Conservation (phyloP, 2,329 filamentous ascomycete species). For the Colletotrichum sp. region DNA sequence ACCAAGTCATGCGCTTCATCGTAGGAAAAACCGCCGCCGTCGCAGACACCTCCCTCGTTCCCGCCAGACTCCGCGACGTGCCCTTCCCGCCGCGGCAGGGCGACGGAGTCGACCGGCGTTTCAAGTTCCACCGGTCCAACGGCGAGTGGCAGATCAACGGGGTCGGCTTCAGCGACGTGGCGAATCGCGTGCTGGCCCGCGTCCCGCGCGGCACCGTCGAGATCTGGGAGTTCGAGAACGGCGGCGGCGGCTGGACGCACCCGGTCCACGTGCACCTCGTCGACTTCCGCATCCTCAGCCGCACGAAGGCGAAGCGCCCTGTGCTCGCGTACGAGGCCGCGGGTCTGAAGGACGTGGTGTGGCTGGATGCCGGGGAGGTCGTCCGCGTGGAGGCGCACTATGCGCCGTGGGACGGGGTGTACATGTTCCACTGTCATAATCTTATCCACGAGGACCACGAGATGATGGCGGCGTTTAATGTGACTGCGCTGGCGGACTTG, state of each 20-base stretch:
- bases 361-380: slow-evolving; percentile 55
- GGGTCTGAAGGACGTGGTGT: slow-evolving; percentile 63
- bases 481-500: slow-evolving; percentile 38
- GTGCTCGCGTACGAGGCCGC: slow-evolving; percentile 58
- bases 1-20: slow-evolving; percentile 57
- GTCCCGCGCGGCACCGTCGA: slow-evolving; percentile 51
- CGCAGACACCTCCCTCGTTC: slow-evolving; percentile 39
- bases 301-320: slow-evolving; percentile 43
- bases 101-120: slow-evolving; percentile 44
- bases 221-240: slow-evolving; percentile 56
- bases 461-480: slow-evolving; percentile 54
- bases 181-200: slow-evolving; percentile 52
- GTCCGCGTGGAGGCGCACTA: slow-evolving; percentile 56
- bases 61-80: slow-evolving; percentile 37
- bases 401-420: slow-evolving; percentile 56
- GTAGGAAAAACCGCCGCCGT: slow-evolving; percentile 40
- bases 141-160: slow-evolving; percentile 58
- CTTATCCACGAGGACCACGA: slow-evolving; percentile 49
- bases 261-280: slow-evolving; percentile 64
- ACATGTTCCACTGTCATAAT: slow-evolving; percentile 56
- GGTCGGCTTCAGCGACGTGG: slow-evolving; percentile 48
- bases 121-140: slow-evolving; percentile 48
- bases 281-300: slow-evolving; percentile 58
- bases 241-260: slow-evolving; percentile 54
- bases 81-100: slow-evolving; percentile 38